Conservation (phyloP, 305 asterid species). For the Solanum hybrid region DNA sequence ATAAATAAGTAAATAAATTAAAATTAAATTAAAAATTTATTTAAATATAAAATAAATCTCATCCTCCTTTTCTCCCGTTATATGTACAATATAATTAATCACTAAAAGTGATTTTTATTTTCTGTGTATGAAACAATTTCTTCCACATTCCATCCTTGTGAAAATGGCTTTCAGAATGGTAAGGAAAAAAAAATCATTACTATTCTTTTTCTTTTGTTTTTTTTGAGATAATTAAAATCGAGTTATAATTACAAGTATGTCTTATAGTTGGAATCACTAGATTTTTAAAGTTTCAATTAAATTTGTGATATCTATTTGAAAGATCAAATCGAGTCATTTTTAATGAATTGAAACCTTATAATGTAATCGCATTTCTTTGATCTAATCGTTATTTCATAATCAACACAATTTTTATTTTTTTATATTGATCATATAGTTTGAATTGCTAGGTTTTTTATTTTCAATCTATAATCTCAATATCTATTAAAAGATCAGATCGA, state of each 20-base stretch:
- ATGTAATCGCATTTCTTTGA: background rate
- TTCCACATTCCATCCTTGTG: background rate
- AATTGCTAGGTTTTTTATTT: background rate
- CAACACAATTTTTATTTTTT: background rate
- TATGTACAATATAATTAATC: background rate
- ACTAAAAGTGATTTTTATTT: background rate
- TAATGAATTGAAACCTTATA: background rate
- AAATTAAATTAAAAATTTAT: background rate
- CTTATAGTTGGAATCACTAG: background rate
- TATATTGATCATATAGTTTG: background rate
- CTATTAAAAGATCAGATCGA: background rate
- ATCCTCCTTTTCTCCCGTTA: background rate
- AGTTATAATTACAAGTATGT: background rate
- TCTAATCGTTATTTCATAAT: background rate
- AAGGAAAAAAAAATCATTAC: background rate
- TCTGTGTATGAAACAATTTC: background rate
- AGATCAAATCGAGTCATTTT: background rate
- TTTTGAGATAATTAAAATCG: background rate
- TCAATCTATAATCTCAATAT: background rate
- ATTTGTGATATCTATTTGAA: background rate
- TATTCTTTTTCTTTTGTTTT: background rate
- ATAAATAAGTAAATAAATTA: background rate
- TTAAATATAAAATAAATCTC: background rate
- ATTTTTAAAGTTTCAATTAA: background rate
- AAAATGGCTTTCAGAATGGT: background rate